Evolutionary conservation across 1,284 basidiomycete genomes (phyloP).

Genomic region (Coniophora puteana): DNA sequence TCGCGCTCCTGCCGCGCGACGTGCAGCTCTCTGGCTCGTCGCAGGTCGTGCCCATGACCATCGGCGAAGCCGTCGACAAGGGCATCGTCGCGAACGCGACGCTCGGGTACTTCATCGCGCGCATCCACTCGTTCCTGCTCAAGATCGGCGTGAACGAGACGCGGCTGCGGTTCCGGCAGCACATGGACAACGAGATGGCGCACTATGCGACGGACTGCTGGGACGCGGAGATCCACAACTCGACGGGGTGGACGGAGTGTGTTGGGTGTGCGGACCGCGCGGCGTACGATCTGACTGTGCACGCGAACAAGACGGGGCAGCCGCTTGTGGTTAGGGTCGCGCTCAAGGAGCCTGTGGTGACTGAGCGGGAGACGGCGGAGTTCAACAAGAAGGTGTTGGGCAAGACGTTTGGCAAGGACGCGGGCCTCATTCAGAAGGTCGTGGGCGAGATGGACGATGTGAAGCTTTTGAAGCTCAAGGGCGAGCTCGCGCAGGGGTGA

Average conservation of each 20-base stretch:
- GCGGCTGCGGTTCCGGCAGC: conserved; percentile 91
- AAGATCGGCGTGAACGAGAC: conserved; percentile 91
- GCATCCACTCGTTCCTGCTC: conserved; percentile 88
- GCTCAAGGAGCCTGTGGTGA: conserved; percentile 76
- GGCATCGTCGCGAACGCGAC: conserved; percentile 96
- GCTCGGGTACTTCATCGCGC: conserved; percentile 94
- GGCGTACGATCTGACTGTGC: conserved; percentile 85
- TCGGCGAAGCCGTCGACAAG: conserved; percentile 87
- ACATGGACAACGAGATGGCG: conserved; percentile 98
- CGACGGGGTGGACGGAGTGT: conserved; percentile 98
- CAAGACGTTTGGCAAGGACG: conserved; percentile 87
- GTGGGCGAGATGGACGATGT: conserved; percentile 72
- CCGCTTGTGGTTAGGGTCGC: conserved; percentile 81
- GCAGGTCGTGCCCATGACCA: conserved; percentile 61
- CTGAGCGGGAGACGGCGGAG: conserved; percentile 70
- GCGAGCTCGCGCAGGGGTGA: conserved; percentile 74
- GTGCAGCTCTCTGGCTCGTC: conserved; percentile 80
- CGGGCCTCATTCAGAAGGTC: conserved; percentile 66
- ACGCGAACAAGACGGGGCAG: conserved; percentile 60
- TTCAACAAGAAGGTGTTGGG: conserved; percentile 91
- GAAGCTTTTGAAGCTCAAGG: conserved; percentile 66
- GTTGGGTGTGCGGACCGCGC: conserved; percentile 99
- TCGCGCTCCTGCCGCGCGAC: conserved; percentile 81
- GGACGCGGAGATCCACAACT: conserved; percentile 97
- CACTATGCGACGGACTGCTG: conserved; percentile 99